Evolutionary conservation across 805 yeast species (phyloP).

Genomic region (Nakazawaea holstii): DNA sequence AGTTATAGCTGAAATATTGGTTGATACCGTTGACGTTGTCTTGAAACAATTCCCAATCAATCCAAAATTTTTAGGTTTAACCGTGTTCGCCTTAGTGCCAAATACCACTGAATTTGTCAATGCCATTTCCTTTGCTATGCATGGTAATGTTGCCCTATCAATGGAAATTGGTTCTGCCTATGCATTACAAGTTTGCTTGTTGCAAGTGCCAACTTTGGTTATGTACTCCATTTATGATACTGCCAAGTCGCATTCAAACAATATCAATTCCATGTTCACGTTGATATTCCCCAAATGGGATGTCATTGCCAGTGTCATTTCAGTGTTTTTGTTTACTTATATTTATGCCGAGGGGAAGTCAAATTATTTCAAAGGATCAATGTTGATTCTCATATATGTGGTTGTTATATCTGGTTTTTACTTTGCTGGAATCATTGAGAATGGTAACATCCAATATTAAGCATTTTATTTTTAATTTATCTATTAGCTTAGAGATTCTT

Average conservation of each 20-base stretch:
- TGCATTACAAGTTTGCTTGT: slow-evolving; percentile 88
- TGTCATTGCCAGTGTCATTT: slow-evolving; percentile 73
- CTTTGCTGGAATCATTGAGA: slow-evolving; percentile 42
- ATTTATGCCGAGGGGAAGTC: slow-evolving; percentile 96
- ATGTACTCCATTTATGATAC: slow-evolving; percentile 59
- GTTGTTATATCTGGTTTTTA: slow-evolving; percentile 80
- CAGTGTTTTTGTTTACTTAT: slow-evolving; percentile 87
- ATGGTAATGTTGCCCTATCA: slow-evolving; percentile 92
- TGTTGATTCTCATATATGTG: slow-evolving; percentile 70
- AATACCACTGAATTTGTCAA: slow-evolving; percentile 95
- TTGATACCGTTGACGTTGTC: slow-evolving; percentile 88
- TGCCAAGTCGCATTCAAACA: slow-evolving; percentile 25
- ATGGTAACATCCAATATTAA: slow-evolving; percentile 13
- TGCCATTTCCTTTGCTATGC: slow-evolving; percentile 93
- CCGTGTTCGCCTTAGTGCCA: slow-evolving; percentile 93
- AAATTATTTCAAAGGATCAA: slow-evolving; percentile 92
- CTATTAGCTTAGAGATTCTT: too few relatives aligned
- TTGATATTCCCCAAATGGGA: slow-evolving; percentile 96
- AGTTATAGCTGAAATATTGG: slow-evolving; percentile 88
- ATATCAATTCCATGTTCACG: slow-evolving; percentile 53
- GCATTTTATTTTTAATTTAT: background rate
- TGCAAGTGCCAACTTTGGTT: slow-evolving; percentile 90
- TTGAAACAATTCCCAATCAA: slow-evolving; percentile 71
- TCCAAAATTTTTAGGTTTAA: slow-evolving; percentile 88
- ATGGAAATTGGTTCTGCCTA: slow-evolving; percentile 99